Evolutionary conservation across 192 early-diverging fungal species (phyloP), one percentile per base, ranked within the genome.

Genomic region (Mycoemilia scoparia): DNA sequence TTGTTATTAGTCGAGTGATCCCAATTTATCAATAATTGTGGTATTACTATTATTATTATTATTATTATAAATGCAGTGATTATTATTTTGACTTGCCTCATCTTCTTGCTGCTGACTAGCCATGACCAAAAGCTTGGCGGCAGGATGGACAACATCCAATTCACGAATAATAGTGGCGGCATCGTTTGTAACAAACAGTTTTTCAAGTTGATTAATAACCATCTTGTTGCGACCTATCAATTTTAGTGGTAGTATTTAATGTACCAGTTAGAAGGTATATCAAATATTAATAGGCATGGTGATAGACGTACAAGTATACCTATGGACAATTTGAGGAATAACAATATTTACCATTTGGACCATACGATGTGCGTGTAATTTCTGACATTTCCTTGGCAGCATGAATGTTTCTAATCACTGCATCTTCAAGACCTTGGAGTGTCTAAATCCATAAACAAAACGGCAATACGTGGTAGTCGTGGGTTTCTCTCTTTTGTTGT

Each of bases 141-240:
- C 92, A 4, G 92, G 92, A 57, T 97, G 92, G 21, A 95, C 77
- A 33, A 97, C 89, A 49, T 97, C 92, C 32, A 97, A 69, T 54
- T 95, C 92, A 47, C 77, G 75, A 46, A 95, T 91, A 43, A 97
- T 97, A 28, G 92, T 95, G 8, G 89, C 89, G n/a, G 92, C 92
- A 58, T 97, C 92, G 67, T 77, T 87, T 27, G 92, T 97, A 18
- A 97, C 89, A 61, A 97, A 89, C 24, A 97, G 71, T 70, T 95
- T 95, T 46, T 92, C 87, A 41, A 92, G 65, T 55, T 97, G 92
- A 58, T 97, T 97, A 58, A 97, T 88, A 23, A 97, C 84, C 79
- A 97, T 95, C 60, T 97, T 97, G 68, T 97, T 97, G 44, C 89
- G 82, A 21, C 58, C n/a, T n/a, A n/a, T n/a, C n/a, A n/a, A n/a